Base-by-base conservation (phyloP, 2,329 filamentous ascomycete species). In the Didymella arachidicola region DNA sequence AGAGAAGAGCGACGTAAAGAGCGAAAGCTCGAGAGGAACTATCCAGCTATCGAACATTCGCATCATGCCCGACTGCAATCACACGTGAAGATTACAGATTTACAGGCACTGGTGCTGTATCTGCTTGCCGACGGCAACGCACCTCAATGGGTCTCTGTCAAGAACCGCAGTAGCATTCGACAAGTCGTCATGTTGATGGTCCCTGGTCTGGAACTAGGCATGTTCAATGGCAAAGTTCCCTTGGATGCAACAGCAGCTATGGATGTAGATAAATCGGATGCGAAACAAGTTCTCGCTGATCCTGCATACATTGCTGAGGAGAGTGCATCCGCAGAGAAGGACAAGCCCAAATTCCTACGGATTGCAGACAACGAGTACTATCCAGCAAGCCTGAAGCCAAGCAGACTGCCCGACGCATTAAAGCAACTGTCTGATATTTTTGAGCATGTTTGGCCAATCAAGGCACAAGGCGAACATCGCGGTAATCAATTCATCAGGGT, bases 171-270 rank as follows among this genome's bases (percentile, higher is more conserved):
- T 18, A 79, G 81, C 59, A 81, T 89, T 39, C 79, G 79, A 56
- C 96, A 95, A 78, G 89, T 96, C 29, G 93, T 98, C 29, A 86
- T 91, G 39, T 80, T 99, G 65, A 94, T 97, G 90, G 88, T 97
- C 11, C 95, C 95, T 11, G 95, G 95, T 0, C 79, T 99, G 25
- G 94, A 98, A 73, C 86, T 92, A 70, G 90, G 87, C 62, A 95
- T 98, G 90, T 96, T 98, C 79, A 86, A 90, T 74, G 83, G 86
- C 34, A 79, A 77, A 14, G 57, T 69, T 30, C 38, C 64, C 18
- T 54, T 72, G 19, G 66, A 73, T 14, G 26, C 53, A 36, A 51
- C 53, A 14, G 41, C 39, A 38, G 36, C 45, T 26, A 45, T 48
- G 42, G 42, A 41, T 10, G 14, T 36, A 45, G 26, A 55, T 26